Evolutionary conservation across 2,329 filamentous ascomycete genomes (phyloP), one percentile per base, ranked within the genome.

Genomic region (Colletotrichum lindemuthianum): DNA sequence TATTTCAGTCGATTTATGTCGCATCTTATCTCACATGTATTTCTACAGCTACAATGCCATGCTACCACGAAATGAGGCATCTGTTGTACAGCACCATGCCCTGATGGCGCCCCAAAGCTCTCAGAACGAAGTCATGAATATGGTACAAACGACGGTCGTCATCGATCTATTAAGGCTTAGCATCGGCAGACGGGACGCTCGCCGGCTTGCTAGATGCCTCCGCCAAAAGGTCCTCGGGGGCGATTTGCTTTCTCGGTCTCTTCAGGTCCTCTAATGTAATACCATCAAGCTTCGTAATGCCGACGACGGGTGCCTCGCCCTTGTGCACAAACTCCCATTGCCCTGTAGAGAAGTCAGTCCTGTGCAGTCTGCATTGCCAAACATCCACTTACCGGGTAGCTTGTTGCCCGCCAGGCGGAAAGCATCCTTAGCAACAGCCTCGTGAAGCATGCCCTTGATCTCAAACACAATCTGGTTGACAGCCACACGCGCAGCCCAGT

Each of bases 331-430:
- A 97, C 74, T 97, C 93, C 82, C 93, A 99, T 74, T 91, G 84
- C 2, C 92, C 91, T 91, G 59, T 12, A 51, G 12, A 54, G 32
- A 12, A 49, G 58, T 76, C 68, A 75, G 73, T 52, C 10, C 16
- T 44, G 15, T 8, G 10, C 10, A n/a, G 11, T 12, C n/a, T 12
- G 13, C 10, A 39, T 8, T 37, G 24, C 33, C 15, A 11, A 24
- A 8, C 5, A 10, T 34, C 0, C 34, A 80, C 88, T 76, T 81
- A 93, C 92, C 93, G 54, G 96, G 96, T 78, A 99, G 82, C 82
- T 99, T 99, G 79, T 96, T 93, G 45, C 92, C 96, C 13, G 96
- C 96, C 76, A 99, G 81, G 68, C 96, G 87, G 80, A 99, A 97
- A 37, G 96, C 96, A 82, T 99, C 96, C 70, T 90, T 88, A 24